Percentiles rank a stretch among this genome's conserved stretches.
Conservation (phyloP, 2,329 filamentous ascomycete genomes). For the Mariannaea elegans region DNA sequence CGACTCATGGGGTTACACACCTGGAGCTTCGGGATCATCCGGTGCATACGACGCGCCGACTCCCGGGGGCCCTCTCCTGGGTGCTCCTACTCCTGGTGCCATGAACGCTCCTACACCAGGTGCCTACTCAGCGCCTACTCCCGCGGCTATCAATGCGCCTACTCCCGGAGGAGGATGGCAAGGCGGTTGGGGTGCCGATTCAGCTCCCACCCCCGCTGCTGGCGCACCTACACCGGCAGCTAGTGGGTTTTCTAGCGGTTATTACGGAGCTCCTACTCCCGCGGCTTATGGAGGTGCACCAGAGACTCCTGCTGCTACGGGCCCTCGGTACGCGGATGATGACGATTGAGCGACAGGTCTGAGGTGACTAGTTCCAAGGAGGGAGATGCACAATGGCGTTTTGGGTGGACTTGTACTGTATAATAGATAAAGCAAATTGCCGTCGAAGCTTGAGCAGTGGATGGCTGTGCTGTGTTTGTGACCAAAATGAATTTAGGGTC, state of each 20-base stretch:
- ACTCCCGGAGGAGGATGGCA: slow-evolving; percentile 74
- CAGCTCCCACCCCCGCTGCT: slow-evolving; percentile 72
- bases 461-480: neutral
- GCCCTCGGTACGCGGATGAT: slow-evolving; percentile 63
- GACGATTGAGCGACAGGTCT: slow-evolving; percentile 43
- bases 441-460: neutral
- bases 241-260: slow-evolving; percentile 54
- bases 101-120: slow-evolving; percentile 77
- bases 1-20: slow-evolving; percentile 69
- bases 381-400: slow-evolving; percentile 10
- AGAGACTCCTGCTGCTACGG: slow-evolving; percentile 70
- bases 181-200: slow-evolving; percentile 67
- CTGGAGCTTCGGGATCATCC: slow-evolving; percentile 54
- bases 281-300: slow-evolving; percentile 65
- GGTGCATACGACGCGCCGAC: slow-evolving; percentile 75
- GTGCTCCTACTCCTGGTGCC: slow-evolving; percentile 69
- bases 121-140: slow-evolving; percentile 71
- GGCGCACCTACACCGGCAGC: slow-evolving; percentile 76
- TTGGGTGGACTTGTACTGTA: slow-evolving; percentile 8
- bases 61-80: slow-evolving; percentile 66
- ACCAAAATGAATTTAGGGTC: slow-evolving; percentile 1
- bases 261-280: slow-evolving; percentile 71
- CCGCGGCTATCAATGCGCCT: slow-evolving; percentile 67
- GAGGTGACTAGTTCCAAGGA: neutral
- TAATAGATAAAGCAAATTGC: slow-evolving; percentile 11